Conservation (phyloP, 2,329 filamentous ascomycete genomes). For the Trichoderma guizhouense region DNA sequence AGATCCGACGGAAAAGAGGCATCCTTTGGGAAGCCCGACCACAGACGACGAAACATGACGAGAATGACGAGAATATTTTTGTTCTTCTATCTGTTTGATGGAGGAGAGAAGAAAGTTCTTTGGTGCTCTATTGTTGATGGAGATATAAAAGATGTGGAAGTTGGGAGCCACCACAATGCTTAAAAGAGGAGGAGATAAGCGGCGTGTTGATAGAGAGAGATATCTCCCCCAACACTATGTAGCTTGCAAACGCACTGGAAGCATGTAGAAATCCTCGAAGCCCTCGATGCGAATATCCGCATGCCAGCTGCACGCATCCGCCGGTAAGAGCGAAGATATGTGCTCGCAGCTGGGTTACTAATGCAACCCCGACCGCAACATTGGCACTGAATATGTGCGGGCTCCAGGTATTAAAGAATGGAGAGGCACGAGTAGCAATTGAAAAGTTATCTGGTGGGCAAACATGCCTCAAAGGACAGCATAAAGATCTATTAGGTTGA, state of each 20-base stretch:
- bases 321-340: background rate
- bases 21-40: conserved; percentile 68
- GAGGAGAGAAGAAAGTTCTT: background rate
- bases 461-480: background rate
- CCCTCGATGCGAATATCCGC: background rate
- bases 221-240: background rate
- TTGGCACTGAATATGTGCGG: background rate
- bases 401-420: no score
- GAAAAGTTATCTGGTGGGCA: background rate
- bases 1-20: conserved; percentile 63
- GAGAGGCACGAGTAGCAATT: background rate
- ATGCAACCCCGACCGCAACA: background rate
- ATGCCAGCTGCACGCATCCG: conserved; percentile 10
- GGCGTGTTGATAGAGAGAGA: background rate
- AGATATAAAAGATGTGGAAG: background rate
- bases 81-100: background rate
- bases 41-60: conserved; percentile 68
- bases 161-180: background rate
- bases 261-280: no score
- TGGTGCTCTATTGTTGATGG: background rate
- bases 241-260: background rate
- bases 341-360: no score
- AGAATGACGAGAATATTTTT: no score
- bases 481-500: accelerated
- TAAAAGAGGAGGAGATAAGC: background rate